Conservation (phyloP, 306 rosid species). For the Spatholobus suberectus region DNA sequence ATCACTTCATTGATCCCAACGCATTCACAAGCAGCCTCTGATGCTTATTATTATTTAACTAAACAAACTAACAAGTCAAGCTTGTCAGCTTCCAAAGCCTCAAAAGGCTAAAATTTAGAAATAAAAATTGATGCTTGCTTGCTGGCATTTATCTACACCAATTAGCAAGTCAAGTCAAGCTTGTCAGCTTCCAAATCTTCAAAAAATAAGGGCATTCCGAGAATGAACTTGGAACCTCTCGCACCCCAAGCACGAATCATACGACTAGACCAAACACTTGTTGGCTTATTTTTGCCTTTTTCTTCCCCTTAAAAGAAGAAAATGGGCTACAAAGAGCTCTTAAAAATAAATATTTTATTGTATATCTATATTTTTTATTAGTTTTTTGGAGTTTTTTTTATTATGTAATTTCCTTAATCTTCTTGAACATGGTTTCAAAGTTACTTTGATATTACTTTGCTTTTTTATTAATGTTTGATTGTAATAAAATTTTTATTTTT, state of each 20-base stretch:
- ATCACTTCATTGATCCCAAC: neutral
- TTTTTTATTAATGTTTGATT: too few relatives aligned
- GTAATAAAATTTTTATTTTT: too few relatives aligned
- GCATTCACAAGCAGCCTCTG: neutral
- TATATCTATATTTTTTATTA: too few relatives aligned
- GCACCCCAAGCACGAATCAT: constrained; percentile 70
- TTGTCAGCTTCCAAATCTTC: neutral
- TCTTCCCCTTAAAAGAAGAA: too few relatives aligned
- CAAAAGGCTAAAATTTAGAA: neutral
- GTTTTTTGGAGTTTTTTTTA: too few relatives aligned
- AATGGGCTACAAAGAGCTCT: too few relatives aligned
- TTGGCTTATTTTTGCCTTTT: too few relatives aligned
- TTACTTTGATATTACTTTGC: too few relatives aligned
- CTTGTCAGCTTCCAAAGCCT: neutral
- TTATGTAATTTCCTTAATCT: too few relatives aligned
- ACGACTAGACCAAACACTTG: constrained; percentile 64
- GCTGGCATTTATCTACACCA: neutral
- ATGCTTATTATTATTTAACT: neutral
- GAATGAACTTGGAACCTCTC: constrained; percentile 58
- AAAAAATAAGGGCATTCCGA: constrained; percentile 3
- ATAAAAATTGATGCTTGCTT: neutral
- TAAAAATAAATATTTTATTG: too few relatives aligned
- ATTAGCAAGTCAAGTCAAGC: neutral
- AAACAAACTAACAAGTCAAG: neutral
- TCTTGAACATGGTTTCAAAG: too few relatives aligned